A percentile compares a stretch with the other conserved stretches of the same genome.
Conservation (phyloP, 371 early-diverging fungal genomes). For the Parasitella parasitica region DNA sequence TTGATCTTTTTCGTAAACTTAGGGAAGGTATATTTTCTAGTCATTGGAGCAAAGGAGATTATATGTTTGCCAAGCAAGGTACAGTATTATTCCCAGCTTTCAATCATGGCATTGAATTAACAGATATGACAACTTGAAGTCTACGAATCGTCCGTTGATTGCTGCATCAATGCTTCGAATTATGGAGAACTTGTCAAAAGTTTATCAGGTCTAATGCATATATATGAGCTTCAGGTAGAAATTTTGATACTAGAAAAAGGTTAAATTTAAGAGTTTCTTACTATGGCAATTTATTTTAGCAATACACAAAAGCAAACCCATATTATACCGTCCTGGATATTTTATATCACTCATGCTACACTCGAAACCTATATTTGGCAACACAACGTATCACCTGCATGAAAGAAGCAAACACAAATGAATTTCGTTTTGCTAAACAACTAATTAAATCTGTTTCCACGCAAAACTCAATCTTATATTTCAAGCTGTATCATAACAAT, state of each 20-base stretch:
- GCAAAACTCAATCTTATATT: constrained; percentile 10
- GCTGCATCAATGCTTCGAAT: constrained; percentile 14
- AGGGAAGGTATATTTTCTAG: constrained; percentile 26
- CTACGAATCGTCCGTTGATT: constrained; percentile 14
- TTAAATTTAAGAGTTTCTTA: not conserved
- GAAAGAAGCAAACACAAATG: not conserved
- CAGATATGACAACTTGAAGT: constrained; percentile 4
- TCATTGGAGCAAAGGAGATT: constrained; percentile 14
- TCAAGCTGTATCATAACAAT: constrained; percentile 11
- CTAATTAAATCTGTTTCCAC: constrained; percentile 1
- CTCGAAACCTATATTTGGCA: not conserved
- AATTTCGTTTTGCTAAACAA: constrained; percentile 9
- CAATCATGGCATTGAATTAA: no score
- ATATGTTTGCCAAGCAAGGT: constrained; percentile 21
- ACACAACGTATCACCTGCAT: not conserved
- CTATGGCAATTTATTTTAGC: not conserved
- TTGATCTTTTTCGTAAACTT: constrained; percentile 17
- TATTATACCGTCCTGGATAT: constrained; percentile 11
- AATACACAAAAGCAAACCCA: not conserved
- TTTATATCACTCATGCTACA: constrained; percentile 6
- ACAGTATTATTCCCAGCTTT: no score
- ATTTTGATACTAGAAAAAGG: not conserved
- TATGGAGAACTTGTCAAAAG: constrained; percentile 20
- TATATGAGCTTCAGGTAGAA: constrained; percentile 5
- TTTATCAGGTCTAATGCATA: constrained; percentile 5